These are phyloP conservation scores for Cucurbitaria berberidis DNA, from an alignment of 2,329 filamentous ascomycete genomes.

Conservation along the genomic window DNA sequence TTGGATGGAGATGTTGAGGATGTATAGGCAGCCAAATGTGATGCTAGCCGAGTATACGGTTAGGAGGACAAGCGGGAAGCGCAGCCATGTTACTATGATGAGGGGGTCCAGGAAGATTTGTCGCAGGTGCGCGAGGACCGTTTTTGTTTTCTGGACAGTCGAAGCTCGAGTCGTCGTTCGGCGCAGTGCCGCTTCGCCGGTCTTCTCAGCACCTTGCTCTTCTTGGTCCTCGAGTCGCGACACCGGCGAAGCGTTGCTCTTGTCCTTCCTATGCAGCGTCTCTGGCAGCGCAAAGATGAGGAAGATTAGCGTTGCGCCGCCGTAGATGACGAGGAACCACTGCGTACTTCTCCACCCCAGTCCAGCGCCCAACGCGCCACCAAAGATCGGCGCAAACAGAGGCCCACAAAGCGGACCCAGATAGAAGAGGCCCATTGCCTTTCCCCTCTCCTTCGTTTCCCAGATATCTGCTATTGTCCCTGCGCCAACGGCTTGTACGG, in stretches of 20 bases:
- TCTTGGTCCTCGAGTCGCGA: not conserved
- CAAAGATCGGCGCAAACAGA: constrained; percentile 48
- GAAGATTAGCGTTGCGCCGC: constrained; percentile 38
- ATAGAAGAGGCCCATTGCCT: constrained; percentile 49
- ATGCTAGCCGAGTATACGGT: constrained; percentile 51
- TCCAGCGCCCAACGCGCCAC: constrained; percentile 41
- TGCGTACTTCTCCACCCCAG: constrained; percentile 49
- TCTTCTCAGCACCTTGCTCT: constrained; percentile 12
- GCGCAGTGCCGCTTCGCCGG: constrained; percentile 22
- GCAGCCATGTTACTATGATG: constrained; percentile 47
- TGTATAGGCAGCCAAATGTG: constrained; percentile 48
- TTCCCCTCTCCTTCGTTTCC: constrained; percentile 47
- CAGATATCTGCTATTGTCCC: constrained; percentile 49
- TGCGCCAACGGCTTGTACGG: constrained; percentile 48
- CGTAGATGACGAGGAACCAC: constrained; percentile 50
- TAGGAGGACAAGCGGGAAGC: constrained; percentile 46
- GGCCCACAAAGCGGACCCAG: constrained; percentile 49
- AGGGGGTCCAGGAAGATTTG: constrained; percentile 50
- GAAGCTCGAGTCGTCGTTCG: constrained; percentile 44
- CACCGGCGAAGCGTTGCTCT: constrained; percentile 5
- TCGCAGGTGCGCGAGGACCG: constrained; percentile 32
- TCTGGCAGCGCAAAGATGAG: constrained; percentile 47
- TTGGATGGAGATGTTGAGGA: constrained; percentile 51
- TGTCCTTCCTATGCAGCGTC: constrained; percentile 29
- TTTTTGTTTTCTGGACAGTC: constrained; percentile 41